Conservation (phyloP, 164 flowering plant genomes). For the Magnolia changhungtana region DNA sequence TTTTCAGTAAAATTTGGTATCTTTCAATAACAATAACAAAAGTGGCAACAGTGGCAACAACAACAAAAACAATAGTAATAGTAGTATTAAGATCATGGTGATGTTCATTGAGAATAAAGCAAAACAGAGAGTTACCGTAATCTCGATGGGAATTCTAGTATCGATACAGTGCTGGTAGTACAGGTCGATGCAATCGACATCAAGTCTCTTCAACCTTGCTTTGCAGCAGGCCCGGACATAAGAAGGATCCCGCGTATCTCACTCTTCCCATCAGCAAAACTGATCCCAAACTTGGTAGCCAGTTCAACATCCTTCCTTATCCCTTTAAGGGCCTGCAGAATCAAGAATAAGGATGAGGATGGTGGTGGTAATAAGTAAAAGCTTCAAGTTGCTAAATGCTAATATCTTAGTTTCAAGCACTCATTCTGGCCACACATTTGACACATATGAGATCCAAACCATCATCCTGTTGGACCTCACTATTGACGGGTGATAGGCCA, state of each 20-base stretch:
- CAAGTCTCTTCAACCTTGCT: slow-evolving; percentile 30
- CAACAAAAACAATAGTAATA: not conserved
- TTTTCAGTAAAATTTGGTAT: too few species aligned
- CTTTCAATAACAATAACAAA: too few species aligned
- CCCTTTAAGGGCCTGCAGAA: slow-evolving; percentile 20
- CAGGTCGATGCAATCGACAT: slow-evolving; percentile 33
- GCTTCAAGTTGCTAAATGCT: too few species aligned
- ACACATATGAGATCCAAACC: not conserved
- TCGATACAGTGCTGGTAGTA: slow-evolving; percentile 30
- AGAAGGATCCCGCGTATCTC: slow-evolving; percentile 19
- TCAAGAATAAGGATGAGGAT: not conserved
- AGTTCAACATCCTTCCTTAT: slow-evolving; percentile 22
- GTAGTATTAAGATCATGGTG: not conserved
- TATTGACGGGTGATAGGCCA: too few species aligned
- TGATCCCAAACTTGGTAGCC: slow-evolving; percentile 30
- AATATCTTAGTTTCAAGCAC: too few species aligned
- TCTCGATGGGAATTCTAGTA: slow-evolving; percentile 28
- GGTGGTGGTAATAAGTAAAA: too few species aligned
- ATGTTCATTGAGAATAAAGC: not conserved
- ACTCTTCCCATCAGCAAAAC: slow-evolving; percentile 6
- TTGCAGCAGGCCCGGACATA: slow-evolving; percentile 31
- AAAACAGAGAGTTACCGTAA: slow-evolving; percentile 15
- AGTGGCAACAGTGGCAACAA: not conserved
- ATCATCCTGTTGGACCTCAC: too few species aligned
- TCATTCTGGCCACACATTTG: too few species aligned